Evolutionary conservation across 495 filamentous ascomycete genomes (phyloP).

Genomic region (Xylaria acuta): DNA sequence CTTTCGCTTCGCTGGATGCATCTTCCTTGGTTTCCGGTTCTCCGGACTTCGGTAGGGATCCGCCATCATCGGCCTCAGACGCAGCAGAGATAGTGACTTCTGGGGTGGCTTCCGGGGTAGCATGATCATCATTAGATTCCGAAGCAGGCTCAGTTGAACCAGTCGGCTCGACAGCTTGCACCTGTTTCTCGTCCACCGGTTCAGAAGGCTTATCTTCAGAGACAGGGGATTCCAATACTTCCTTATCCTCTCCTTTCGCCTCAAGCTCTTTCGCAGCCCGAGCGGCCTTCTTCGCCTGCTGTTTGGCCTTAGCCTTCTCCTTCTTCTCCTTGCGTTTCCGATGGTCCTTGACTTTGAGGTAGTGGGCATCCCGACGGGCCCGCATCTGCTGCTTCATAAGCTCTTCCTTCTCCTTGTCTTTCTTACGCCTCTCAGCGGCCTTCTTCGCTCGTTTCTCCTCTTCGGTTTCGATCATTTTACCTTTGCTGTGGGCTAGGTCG

Average conservation of each 20-base stretch:
- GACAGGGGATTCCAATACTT: conserved; percentile 21
- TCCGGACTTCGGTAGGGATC: conserved; percentile 1
- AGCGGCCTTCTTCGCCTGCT: conserved; percentile 40
- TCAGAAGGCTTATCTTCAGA: conserved; percentile 18
- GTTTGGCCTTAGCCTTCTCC: conserved; percentile 45
- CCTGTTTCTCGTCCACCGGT: not conserved
- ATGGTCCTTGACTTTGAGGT: conserved; percentile 39
- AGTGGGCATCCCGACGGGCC: conserved; percentile 40
- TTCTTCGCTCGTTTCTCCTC: conserved; percentile 63
- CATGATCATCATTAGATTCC: not conserved
- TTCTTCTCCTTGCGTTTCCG: conserved; percentile 39
- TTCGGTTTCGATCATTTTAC: conserved; percentile 68
- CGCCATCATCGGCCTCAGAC: conserved; percentile 13
- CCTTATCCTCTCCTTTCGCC: conserved; percentile 31
- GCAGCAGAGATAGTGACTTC: conserved; percentile 14
- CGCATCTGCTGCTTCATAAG: conserved; percentile 56
- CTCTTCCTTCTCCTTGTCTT: conserved; percentile 62
- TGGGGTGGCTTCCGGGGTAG: not conserved
- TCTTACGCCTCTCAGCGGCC: conserved; percentile 46
- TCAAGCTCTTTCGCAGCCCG: conserved; percentile 36
- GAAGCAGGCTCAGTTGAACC: not conserved
- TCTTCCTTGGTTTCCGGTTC: conserved; percentile 18
- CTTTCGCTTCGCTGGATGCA: conserved; percentile 14
- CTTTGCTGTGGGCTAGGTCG: conserved; percentile 84
- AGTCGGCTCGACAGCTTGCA: not conserved